These are phyloP conservation scores for Acer yangbiense DNA, from an alignment of 345 rosid genomes.

Conservation along the genomic window DNA sequence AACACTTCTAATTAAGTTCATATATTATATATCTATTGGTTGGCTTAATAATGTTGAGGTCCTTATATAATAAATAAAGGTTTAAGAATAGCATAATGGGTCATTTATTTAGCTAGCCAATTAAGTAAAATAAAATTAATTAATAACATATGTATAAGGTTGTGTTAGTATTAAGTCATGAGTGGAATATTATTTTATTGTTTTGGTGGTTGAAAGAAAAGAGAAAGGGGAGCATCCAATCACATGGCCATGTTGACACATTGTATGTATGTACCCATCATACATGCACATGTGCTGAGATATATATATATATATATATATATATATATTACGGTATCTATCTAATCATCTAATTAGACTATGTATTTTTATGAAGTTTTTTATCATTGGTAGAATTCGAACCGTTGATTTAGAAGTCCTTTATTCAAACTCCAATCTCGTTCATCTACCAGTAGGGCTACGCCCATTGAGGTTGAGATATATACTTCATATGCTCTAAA, in stretches of 20 bases:
- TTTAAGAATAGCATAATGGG: background rate
- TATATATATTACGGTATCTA: too few species aligned
- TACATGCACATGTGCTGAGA: conserved; percentile 3
- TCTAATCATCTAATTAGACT: too few species aligned
- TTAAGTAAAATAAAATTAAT: too few species aligned
- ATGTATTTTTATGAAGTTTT: too few species aligned
- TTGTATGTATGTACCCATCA: background rate
- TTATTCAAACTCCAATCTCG: too few species aligned
- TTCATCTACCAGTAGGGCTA: too few species aligned
- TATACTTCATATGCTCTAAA: background rate
- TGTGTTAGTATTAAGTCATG: background rate
- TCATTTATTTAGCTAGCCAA: background rate
- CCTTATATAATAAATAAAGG: too few species aligned
- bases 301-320: too few species aligned
- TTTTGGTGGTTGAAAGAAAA: background rate
- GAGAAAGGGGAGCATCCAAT: conserved; percentile 27
- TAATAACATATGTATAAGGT: background rate
- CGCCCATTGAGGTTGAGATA: too few species aligned
- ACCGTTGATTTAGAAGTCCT: too few species aligned
- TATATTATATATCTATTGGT: background rate
- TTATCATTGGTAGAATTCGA: too few species aligned
- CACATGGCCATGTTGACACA: conserved; percentile 23
- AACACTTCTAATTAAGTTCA: background rate
- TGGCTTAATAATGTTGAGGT: background rate
- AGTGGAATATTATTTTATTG: background rate